These are phyloP conservation scores for Cutaneotrichosporon sp. DNA, from an alignment of 1,284 basidiomycete species.

Conservation along the genomic window DNA sequence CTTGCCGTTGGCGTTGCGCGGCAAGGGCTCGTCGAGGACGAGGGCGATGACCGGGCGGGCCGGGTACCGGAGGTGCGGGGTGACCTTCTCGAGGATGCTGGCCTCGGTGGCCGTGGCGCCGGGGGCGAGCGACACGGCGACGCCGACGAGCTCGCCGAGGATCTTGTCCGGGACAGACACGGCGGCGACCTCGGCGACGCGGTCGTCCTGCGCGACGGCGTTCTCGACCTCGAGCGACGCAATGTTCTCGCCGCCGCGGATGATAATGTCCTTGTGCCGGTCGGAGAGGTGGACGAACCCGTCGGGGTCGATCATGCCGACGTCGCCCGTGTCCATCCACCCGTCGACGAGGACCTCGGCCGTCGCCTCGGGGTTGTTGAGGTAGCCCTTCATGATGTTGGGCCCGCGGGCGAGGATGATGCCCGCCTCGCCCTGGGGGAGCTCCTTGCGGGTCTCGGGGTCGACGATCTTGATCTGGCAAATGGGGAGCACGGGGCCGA, in stretches of 20 bases:
- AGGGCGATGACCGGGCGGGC: conserved; percentile 33
- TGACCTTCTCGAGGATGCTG: conserved; percentile 15
- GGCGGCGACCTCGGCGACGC: conserved; percentile 40
- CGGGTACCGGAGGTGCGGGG: conserved; percentile 25
- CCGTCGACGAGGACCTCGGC: conserved; percentile 36
- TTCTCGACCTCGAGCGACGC: conserved; percentile 45
- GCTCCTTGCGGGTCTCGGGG: conserved; percentile 29
- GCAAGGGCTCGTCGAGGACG: conserved; percentile 21
- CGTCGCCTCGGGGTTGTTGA: conserved; percentile 5
- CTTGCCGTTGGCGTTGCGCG: conserved; percentile 26
- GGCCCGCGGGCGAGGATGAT: conserved; percentile 41
- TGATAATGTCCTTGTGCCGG: conserved; percentile 45
- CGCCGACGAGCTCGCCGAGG: conserved; percentile 45
- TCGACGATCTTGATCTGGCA: conserved; percentile 39
- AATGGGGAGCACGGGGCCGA: conserved; percentile 30
- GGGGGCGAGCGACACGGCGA: conserved; percentile 33
- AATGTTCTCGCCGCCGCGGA: conserved; percentile 51
- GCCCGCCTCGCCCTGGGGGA: conserved; percentile 32
- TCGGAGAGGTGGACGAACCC: conserved; percentile 46
- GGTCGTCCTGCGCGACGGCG: conserved; percentile 38
- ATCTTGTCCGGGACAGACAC: conserved; percentile 39
- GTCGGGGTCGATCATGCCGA: conserved; percentile 37
- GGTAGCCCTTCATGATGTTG: conserved; percentile 48
- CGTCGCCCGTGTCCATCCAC: conserved; percentile 50
- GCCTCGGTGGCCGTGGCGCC: conserved; percentile 15